A percentile compares a stretch with the other conserved stretches of the same genome.
phyloP scores from a whole-genome alignment of 352 stramenopile species.

The Phytophthora gonapodyides region DNA sequence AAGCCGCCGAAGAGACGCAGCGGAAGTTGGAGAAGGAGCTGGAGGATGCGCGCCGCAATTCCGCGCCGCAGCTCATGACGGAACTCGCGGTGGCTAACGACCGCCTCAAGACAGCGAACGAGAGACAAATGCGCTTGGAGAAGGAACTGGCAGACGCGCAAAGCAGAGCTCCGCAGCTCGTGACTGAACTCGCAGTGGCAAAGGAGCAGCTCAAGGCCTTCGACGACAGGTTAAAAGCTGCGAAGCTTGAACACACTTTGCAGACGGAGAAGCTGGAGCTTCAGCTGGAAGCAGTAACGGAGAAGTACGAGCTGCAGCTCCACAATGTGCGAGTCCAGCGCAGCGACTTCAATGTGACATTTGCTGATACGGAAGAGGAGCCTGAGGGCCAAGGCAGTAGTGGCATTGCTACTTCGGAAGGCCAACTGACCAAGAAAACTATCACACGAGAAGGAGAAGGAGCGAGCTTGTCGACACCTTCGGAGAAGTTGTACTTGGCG shows the following conservation, averaged over 20 bases:
- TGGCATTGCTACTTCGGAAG: too few relatives aligned
- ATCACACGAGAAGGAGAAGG: too few relatives aligned
- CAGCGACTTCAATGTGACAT: too few relatives aligned
- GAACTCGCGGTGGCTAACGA: constrained; percentile 9
- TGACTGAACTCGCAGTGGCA: constrained; percentile 8
- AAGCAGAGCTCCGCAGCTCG: constrained; percentile 11
- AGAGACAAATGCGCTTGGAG: constrained; percentile 11
- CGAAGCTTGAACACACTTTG: constrained; percentile 11
- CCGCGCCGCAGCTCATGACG: constrained; percentile 4
- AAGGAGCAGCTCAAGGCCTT: constrained; percentile 20
- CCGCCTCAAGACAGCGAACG: constrained; percentile 12
- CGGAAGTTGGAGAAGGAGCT: constrained; percentile 14
- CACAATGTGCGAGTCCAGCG: not conserved
- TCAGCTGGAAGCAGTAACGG: constrained; percentile 12
- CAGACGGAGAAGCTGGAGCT: constrained; percentile 19
- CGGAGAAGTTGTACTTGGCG: constrained; percentile 11
- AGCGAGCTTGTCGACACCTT: not conserved
- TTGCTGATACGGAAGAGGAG: too few relatives aligned
- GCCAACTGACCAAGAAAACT: too few relatives aligned
- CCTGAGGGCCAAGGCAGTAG: too few relatives aligned
- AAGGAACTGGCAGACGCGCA: constrained; percentile 10
- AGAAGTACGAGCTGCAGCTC: constrained; percentile 12
- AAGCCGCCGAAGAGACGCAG: constrained; percentile 6
- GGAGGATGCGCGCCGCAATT: constrained; percentile 2
- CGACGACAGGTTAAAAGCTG: constrained; percentile 11